phyloP scores from a whole-genome alignment of 495 filamentous ascomycete species.

The Xylaria sp. region DNA sequence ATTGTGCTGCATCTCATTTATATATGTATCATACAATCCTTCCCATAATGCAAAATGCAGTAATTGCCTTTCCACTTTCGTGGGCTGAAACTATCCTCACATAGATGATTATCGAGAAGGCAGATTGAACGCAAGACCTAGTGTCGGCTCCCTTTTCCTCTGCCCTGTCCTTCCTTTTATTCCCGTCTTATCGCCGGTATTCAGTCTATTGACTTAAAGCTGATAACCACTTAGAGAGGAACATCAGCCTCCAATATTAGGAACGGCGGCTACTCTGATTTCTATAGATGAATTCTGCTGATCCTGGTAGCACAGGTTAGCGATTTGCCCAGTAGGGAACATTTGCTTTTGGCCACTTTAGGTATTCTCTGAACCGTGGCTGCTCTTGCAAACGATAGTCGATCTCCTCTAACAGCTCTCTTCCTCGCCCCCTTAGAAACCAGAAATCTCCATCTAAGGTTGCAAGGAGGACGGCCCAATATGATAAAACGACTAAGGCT shows the following conservation, averaged over 20 bases:
- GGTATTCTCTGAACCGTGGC: not conserved
- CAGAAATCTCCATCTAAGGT: conserved; percentile 1
- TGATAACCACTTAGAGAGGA: too few relatives aligned
- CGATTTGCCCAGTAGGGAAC: not conserved
- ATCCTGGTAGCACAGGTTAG: not conserved
- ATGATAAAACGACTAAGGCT: not conserved
- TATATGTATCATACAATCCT: too few relatives aligned
- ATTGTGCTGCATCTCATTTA: too few relatives aligned
- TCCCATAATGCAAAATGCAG: too few relatives aligned
- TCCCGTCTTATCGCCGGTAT: too few relatives aligned
- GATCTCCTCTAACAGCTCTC: not conserved
- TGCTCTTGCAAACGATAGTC: not conserved
- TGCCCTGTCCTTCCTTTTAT: too few relatives aligned
- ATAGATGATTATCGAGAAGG: too few relatives aligned
- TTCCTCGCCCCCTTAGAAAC: conserved; percentile 2
- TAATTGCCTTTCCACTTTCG: too few relatives aligned
- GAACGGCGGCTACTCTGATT: not conserved
- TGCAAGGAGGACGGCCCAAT: not conserved
- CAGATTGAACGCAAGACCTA: too few relatives aligned
- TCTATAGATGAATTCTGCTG: not conserved
- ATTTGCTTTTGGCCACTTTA: conserved; percentile 7
- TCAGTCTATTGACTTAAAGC: too few relatives aligned
- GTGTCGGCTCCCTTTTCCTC: too few relatives aligned
- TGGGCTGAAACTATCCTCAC: too few relatives aligned
- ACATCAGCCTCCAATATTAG: not conserved